Base-by-base conservation (phyloP, 116 monocot species). In the Trichopus zeylanicus region DNA sequence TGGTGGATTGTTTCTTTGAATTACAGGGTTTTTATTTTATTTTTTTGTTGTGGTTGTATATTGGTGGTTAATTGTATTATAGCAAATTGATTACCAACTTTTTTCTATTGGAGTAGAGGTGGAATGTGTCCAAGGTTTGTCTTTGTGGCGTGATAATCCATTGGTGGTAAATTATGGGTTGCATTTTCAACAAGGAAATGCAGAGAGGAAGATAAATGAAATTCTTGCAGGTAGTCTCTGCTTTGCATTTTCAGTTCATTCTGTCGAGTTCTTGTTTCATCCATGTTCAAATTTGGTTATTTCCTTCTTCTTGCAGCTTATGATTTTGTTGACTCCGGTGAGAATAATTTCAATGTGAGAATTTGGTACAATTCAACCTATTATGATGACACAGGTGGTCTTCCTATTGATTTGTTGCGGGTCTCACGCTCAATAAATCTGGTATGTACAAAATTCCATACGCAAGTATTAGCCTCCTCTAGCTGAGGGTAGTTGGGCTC, bases 321-420 rank as follows among this genome's bases (percentile, higher is more conserved):
- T 77, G 92, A 92, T 42, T 84, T 92, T 48, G 49, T 65, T 47
- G 56, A 84, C 60, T 74, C 92, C 19, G 51, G 60, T 23, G 61
- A 48, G 33, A 74, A 54, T 13, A 63, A 47, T 9, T 84, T 68
- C 59, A 76, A 76, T 67, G 66, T 79, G 46, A 74, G 46, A 46
- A 69, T 87, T 46, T 78, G 84, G 78, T 92, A 87, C 60, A 92
- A 92, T 55, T 83, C 92, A 53, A 87, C 84, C 21, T 85, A 77
- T 39, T 75, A 69, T 3, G 66, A 75, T 66, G 61, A 57, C 9
- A 52, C 32, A 55, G 55, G 3, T 9, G 60, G 23, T 33, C 24
- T 31, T 22, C 15, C 64, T n/a, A 8, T 21, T 34, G 66, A 60
- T 51, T 25, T 76, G 32, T 8, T 79, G 56, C 85, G 78, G 56